Base-by-base conservation (phyloP, 495 filamentous ascomycete species). In the Aspergillus diversus region DNA sequence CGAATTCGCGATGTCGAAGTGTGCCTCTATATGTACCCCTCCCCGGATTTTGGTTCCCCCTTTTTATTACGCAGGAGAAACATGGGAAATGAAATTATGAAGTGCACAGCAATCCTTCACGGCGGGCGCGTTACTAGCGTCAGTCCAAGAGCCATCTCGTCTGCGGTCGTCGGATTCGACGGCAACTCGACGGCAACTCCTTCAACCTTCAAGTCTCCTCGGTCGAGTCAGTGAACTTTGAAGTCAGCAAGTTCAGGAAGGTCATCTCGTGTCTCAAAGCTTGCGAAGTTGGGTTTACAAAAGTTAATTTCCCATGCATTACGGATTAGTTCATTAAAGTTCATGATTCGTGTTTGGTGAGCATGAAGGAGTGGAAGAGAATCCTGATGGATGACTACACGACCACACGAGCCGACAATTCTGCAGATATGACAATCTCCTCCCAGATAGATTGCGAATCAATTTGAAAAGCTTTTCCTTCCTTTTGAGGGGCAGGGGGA, bases 121-220 rank as follows among this genome's bases (percentile, higher is more conserved):
- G 46, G 39, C 7, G 39, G 4, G 11, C 7, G 39, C n/a, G 39
- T 43, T 43, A 43, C 39, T 43, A 43, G 39, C 39, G 39, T 43
- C 4, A 43, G n/a, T 43, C 6, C 3, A 43, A 5, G 4, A 5
- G 39, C 6, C 39, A 43, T 43, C 39, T 43, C 12, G 15, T 43
- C 1, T 43, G 39, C 39, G 39, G 39, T 43, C 15, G 15, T 43
- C 39, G 39, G 39, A 43, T 43, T 43, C 39, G 39, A 43, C 39
- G 39, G 39, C 39, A 43, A 43, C 39, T 43, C 39, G 39, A 43
- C 39, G 39, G 39, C 39, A 43, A 43, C n/a, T n/a, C n/a, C n/a
- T n/a, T n/a, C 39, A 43, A n/a, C 39, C 8, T 9, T 43, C 8
- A 43, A 43, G 11, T 8, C 39, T 7, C 39, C 39, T 5, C 39